These are phyloP conservation scores for Tricladium varicosporioides DNA, from an alignment of 2,329 filamentous ascomycete genomes.

Conservation along the genomic window DNA sequence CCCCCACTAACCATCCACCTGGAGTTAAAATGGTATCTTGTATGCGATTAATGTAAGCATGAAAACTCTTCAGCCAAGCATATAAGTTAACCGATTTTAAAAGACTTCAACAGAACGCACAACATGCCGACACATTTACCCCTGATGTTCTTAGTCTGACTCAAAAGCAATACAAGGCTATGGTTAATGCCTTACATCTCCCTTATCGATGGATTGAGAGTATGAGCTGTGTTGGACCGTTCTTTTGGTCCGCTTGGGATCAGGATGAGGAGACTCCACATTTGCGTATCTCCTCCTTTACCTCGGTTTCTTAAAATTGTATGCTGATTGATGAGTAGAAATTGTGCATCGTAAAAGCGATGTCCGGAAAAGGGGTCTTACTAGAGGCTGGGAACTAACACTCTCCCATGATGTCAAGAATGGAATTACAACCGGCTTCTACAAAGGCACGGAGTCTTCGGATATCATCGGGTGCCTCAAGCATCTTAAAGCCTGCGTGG, in stretches of 20 bases:
- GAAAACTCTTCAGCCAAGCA: background rate
- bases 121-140: conserved; percentile 56
- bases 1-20: conserved; percentile 1
- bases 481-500: conserved; percentile 49
- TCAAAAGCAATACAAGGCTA: conserved; percentile 49
- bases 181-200: conserved; percentile 54
- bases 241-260: conserved; percentile 59
- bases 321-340: conserved; percentile 37
- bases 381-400: conserved; percentile 64
- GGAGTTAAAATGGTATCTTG: conserved; percentile 1
- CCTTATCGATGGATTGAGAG: conserved; percentile 59
- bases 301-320: background rate
- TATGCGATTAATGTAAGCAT: conserved; percentile 24
- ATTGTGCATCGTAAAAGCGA: conserved; percentile 65
- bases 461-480: conserved; percentile 49
- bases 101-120: conserved; percentile 40
- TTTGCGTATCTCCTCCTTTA: conserved; percentile 45
- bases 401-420: conserved; percentile 56
- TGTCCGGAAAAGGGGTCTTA: conserved; percentile 61
- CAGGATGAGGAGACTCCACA: conserved; percentile 54
- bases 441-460: conserved; percentile 59
- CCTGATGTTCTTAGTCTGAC: conserved; percentile 53
- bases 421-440: conserved; percentile 56
- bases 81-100: background rate
- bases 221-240: conserved; percentile 57